These are phyloP conservation scores for Diaporthe nobilis DNA, from an alignment of 2,329 filamentous ascomycete species.

Conservation along the genomic window DNA sequence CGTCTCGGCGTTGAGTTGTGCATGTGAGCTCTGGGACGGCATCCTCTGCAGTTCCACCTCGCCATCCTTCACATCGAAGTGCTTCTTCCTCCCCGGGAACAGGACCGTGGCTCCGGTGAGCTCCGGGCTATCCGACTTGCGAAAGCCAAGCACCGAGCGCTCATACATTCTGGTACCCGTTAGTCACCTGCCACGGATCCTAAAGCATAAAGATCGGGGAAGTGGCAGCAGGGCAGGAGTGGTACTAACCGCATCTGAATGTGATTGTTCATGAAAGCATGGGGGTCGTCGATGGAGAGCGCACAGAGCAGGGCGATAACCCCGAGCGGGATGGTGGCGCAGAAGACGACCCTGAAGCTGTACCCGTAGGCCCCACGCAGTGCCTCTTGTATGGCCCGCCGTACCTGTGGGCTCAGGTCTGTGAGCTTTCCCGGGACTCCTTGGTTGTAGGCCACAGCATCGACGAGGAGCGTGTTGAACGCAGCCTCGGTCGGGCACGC, in stretches of 20 bases:
- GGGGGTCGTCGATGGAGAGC: conserved; percentile 30
- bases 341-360: conserved; percentile 33
- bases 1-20: neutral
- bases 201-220: too few relatives aligned
- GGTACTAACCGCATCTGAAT: neutral
- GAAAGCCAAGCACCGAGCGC: neutral
- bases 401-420: conserved; percentile 9
- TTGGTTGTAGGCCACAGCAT: conserved; percentile 26
- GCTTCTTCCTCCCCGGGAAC: conserved; percentile 17
- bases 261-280: conserved; percentile 33
- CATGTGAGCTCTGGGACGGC: neutral
- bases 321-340: conserved; percentile 26
- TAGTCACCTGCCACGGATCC: too few relatives aligned
- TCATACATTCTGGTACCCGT: conserved; percentile 21
- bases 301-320: conserved; percentile 26
- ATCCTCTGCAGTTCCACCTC: neutral
- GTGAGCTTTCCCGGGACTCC: conserved; percentile 9
- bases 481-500: conserved; percentile 1
- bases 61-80: neutral
- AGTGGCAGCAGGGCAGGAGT: too few relatives aligned
- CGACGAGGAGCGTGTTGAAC: conserved; percentile 16
- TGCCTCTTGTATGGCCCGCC: neutral
- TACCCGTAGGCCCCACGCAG: conserved; percentile 20
- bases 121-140: conserved; percentile 18
- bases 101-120: conserved; percentile 33